Evolutionary conservation across 106 monocot species (phyloP), one percentile per base, ranked within the genome.

Genomic region (Dendrobium catenatum): DNA sequence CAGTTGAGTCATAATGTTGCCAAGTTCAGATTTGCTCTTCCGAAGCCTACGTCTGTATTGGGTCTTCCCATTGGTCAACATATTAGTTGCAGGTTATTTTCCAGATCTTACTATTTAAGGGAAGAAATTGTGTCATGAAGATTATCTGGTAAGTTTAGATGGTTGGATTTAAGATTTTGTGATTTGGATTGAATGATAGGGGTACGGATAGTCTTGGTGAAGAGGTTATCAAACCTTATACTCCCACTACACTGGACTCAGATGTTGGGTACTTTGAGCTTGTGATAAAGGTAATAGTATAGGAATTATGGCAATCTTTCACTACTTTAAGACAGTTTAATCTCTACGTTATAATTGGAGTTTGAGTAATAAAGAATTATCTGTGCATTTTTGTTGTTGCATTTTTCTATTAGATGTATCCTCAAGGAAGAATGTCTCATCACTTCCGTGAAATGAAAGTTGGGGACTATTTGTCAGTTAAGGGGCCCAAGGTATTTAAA

Each of bases 381-480:
- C 61, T 61, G 61, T 61, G 20, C 5, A 26, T 61, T 22, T n/a
- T 0, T 4, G 7, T 61, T 8, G 9, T 10, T 19, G 46, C 76
- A 49, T 15, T 27, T 76, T 49, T 49, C 8, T 76, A 27, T 47
- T 59, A 83, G 83, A 83, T 83, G 83, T 83, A 83, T 83, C 83
- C 83, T 83, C 98, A 99, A 93, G 98, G 98, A 86, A 99, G 98
- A 88, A 99, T 99, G 98, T 99, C 98, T 64, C 98, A 99, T 81
- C 98, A 99, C 91, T 99, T 99, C 83, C 95, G 98, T 82, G 98
- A 99, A 86, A 88, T 99, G 95, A 80, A 77, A 74, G 98, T 95
- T 85, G 98, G 95, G 29, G 93, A 99, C 78, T 90, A 91, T 79
- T 42, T 99, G 77, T 91, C 89, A 79, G 98, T 99, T 29, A 99